Evolutionary conservation across 805 yeast genomes (phyloP).

Genomic region (Lipomyces chichibuensis): DNA sequence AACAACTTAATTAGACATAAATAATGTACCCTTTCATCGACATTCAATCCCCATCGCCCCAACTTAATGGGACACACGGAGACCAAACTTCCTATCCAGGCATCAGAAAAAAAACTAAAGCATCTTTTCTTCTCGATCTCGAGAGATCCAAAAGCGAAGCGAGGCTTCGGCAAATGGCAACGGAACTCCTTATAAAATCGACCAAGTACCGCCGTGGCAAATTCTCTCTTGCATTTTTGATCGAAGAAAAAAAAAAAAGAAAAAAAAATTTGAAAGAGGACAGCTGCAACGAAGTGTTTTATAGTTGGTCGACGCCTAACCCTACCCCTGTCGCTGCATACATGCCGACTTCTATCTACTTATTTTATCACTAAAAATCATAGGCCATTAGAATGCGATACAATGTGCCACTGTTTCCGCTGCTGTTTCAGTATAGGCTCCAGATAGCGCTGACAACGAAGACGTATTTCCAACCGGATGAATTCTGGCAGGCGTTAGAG

Average conservation of each 20-base stretch:
- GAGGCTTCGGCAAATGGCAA: constrained; percentile 28
- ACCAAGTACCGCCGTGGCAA: constrained; percentile 35
- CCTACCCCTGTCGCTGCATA: neutral
- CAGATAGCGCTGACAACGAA: constrained; percentile 63
- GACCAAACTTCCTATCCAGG: constrained; percentile 37
- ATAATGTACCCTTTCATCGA: constrained; percentile 35
- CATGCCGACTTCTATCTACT: too few relatives aligned
- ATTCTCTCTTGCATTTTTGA: constrained; percentile 35
- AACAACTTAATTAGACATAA: neutral
- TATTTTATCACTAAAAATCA: neutral
- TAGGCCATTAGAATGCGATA: neutral
- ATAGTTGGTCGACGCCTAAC: neutral
- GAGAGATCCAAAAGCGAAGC: constrained; percentile 16
- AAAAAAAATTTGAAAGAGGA: constrained; percentile 4
- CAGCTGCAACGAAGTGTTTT: neutral
- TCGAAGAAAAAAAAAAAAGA: constrained; percentile 25
- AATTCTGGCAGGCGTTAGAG: constrained; percentile 88
- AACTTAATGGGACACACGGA: constrained; percentile 35
- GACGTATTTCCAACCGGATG: constrained; percentile 96
- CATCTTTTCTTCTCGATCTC: constrained; percentile 21
- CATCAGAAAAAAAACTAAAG: neutral
- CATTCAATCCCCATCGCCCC: constrained; percentile 36
- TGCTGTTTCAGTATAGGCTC: constrained; percentile 51
- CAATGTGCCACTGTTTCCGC: neutral
- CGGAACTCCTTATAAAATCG: constrained; percentile 24